Percentiles rank a stretch among this genome's conserved stretches.
These are phyloP conservation scores for Botrytis paeoniae DNA, from an alignment of 2,329 filamentous ascomycete genomes.

Conservation along the genomic window DNA sequence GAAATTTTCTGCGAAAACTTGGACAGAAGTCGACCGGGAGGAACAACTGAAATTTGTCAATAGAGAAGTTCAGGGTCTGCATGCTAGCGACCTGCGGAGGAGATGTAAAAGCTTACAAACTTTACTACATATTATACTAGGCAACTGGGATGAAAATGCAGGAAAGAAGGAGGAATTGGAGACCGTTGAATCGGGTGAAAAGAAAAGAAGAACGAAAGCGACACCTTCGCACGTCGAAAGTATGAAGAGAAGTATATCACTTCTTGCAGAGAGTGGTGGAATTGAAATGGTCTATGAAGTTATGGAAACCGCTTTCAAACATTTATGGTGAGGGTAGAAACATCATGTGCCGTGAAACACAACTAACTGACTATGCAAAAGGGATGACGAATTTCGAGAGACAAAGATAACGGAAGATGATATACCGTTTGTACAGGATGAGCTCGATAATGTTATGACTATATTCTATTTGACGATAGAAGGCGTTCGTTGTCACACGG, in stretches of 20 bases:
- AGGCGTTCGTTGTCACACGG: conserved; percentile 51
- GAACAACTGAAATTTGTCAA: conserved; percentile 56
- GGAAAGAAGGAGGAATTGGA: conserved; percentile 41
- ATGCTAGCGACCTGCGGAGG: conserved; percentile 47
- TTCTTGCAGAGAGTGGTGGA: conserved; percentile 49
- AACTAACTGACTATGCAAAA: conserved; percentile 22
- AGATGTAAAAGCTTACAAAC: conserved; percentile 54
- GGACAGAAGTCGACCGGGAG: conserved; percentile 63
- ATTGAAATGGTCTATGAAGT: conserved; percentile 34
- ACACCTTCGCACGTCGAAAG: conserved; percentile 56
- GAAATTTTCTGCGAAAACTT: conserved; percentile 52
- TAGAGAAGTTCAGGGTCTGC: conserved; percentile 47
- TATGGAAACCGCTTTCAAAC: conserved; percentile 35
- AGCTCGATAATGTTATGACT: conserved; percentile 61
- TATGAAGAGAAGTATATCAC: conserved; percentile 53
- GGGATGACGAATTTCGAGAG: conserved; percentile 39
- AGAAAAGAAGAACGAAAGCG: conserved; percentile 50
- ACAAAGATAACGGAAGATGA: conserved; percentile 35
- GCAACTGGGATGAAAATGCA: conserved; percentile 68
- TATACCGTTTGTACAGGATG: conserved; percentile 48
- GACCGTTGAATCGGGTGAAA: conserved; percentile 41
- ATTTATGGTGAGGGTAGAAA: conserved; percentile 36
- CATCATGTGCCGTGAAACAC: neutral
- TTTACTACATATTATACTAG: conserved; percentile 61
- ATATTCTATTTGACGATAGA: conserved; percentile 61